Base-by-base conservation (phyloP, 2,329 filamentous ascomycete genomes). In the Plenodomus biglobosus region DNA sequence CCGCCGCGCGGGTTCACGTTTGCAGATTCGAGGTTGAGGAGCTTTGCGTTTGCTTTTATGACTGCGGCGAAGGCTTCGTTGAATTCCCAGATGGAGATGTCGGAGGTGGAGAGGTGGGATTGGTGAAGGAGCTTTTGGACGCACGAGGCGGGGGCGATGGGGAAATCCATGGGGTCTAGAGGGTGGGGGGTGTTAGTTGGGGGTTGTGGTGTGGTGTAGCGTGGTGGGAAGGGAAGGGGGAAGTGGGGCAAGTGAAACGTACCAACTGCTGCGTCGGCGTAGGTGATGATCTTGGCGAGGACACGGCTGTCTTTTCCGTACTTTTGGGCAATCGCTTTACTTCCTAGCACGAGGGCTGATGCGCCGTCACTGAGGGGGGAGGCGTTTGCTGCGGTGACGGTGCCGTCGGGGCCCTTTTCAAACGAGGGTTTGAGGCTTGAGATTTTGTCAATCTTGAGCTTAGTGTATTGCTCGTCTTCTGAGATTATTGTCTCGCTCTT, bases 1-100 rank as follows among this genome's bases (percentile, higher is more conserved):
- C 92, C 92, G 46, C 92, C 92, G 2, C 95, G 80, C 39, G 87
- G 87, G 73, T 97, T 96, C 37, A 96, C 89, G 30, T 84, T 86
- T 35, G 89, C 89, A 39, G 82, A 80, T 56, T 92, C 82, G 2
- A 96, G 82, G 37, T 87, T 89, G 27, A 96, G 82, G 53, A 95
- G 91, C 86, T 95, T 92, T 65, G 90, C 87, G 68, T 97, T 96
- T 36, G 92, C 92, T 70, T 94, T 91, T 73, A 96, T 94, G 22
- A 96, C 92, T 3, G 89, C 90, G 21, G 94, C 92, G 69, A 99
- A 99, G 0, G 94, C 94, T 76, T 99, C 94, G 73, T 99, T 99
- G 74, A 99, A 96, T 72, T 97, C 94, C 92, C 94, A 97, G 18
- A 96, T 78, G 4, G 92, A 86, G 38, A 99, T 90, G 72, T 97